Base-by-base conservation (phyloP, 2,329 filamentous ascomycete species). In the Arthrobotrys sinensis region DNA sequence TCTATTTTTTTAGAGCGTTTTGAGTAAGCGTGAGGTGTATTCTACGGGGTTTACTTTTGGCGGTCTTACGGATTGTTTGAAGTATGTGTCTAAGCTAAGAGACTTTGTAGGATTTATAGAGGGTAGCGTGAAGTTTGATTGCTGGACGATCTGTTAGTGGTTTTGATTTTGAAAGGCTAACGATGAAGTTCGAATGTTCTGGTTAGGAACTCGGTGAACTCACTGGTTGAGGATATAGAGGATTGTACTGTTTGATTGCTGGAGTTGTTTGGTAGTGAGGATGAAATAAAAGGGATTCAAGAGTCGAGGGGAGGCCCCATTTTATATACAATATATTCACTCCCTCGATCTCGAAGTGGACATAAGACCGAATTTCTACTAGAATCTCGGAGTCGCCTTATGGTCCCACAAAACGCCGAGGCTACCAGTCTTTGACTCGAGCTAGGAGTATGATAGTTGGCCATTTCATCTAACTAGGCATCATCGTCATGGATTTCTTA, bases 321-420 rank as follows among this genome's bases (percentile, higher is more conserved):
- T 60, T 60, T 60, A 60, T 60, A 60, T 36, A 43, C 36, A 43
- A 60, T 8, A 24, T 40, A 36, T 43, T 11, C n/a, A n/a, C 10
- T 60, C 12, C 12, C 5, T 16, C 12, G 14, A 38, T 28, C 4
- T 45, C 12, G 6, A 45, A 45, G 40, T n/a, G 8, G 7, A 7
- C 3, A 21, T 3, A 21, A 38, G 12, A n/a, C n/a, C 28, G 36
- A 60, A 43, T 36, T 12, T 45, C 40, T 14, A 5, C 11, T 12
- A 16, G n/a, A 5, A 16, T 14, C 40, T 14, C 40, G n/a, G 40
- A 12, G 4, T 6, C n/a, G 40, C 14, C 40, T 45, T 4, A 38
- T 38, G 7, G 32, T 10, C 3, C 28, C 21, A 19, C n/a, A 16
- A 38, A 16, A 11, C 36, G 8, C 8, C 52, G 19, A 14, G 19